These are phyloP conservation scores for Begonia peltatifolia DNA, from an alignment of 306 rosid genomes.

Conservation along the genomic window DNA sequence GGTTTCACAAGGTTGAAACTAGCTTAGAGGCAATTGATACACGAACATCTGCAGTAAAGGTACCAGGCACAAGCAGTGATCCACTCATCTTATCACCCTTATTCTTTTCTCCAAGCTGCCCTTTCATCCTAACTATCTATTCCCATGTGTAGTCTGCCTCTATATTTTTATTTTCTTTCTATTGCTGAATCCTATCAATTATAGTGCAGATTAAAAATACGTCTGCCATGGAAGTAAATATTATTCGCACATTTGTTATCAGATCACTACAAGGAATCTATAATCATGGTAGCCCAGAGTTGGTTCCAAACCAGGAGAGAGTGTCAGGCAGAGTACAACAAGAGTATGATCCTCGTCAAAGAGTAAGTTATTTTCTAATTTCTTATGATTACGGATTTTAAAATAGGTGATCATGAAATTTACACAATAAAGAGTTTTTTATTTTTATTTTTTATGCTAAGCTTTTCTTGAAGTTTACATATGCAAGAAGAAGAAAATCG, in stretches of 20 bases:
- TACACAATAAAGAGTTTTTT: background rate
- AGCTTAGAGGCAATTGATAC: constrained; percentile 80
- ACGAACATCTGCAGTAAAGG: constrained; percentile 87
- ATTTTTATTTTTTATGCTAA: no score
- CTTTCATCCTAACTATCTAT: background rate
- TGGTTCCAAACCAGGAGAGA: constrained; percentile 76
- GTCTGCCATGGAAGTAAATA: constrained; percentile 95
- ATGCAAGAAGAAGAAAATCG: no score
- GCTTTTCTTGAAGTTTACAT: no score
- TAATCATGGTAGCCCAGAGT: constrained; percentile 79
- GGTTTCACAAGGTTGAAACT: constrained; percentile 89
- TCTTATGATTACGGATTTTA: background rate
- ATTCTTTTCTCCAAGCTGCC: constrained; percentile 3
- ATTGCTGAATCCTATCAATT: constrained; percentile 7
- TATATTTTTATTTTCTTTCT: constrained; percentile 2
- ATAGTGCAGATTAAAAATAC: constrained; percentile 55
- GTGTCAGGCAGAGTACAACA: constrained; percentile 51
- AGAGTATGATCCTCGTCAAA: constrained; percentile 46
- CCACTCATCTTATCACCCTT: background rate
- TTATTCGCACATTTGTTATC: constrained; percentile 84
- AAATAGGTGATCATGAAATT: background rate
- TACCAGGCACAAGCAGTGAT: constrained; percentile 4
- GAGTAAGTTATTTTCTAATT: constrained; percentile 37
- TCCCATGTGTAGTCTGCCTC: background rate
- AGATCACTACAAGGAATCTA: constrained; percentile 81